Evolutionary conservation across 257 asterid genomes (phyloP).

Genomic region (Rauvolfia tetraphylla): DNA sequence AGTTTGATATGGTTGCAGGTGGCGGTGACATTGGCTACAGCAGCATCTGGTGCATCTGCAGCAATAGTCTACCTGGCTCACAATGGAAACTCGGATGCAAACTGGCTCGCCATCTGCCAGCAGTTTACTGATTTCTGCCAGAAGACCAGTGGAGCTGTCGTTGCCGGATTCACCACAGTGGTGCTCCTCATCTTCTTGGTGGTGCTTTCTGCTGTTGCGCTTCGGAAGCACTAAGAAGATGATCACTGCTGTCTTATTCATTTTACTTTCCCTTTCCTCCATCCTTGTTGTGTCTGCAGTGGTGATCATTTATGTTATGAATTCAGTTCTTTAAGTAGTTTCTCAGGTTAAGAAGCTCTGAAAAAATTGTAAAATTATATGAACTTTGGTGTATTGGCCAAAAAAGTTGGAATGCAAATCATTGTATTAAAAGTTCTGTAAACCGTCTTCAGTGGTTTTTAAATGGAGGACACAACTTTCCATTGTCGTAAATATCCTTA

Average conservation of each 20-base stretch:
- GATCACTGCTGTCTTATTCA: not conserved
- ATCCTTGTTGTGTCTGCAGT: not conserved
- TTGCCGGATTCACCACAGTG: constrained; percentile 43
- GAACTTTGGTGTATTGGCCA: not conserved
- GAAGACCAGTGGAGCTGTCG: constrained; percentile 48
- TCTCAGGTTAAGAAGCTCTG: not conserved
- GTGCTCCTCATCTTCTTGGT: constrained; percentile 40
- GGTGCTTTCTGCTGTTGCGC: constrained; percentile 50
- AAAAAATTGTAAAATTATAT: not conserved
- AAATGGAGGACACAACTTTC: not conserved
- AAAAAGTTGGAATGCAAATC: not conserved
- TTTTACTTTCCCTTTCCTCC: not conserved
- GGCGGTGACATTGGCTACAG: constrained; percentile 44
- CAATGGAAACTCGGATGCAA: constrained; percentile 52
- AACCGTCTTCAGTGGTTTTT: not conserved
- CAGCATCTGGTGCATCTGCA: constrained; percentile 58
- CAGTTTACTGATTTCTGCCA: constrained; percentile 60
- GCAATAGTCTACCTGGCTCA: constrained; percentile 77
- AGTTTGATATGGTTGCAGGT: constrained; percentile 34
- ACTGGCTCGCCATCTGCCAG: constrained; percentile 67
- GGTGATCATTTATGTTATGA: not conserved
- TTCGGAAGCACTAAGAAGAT: constrained; percentile 31
- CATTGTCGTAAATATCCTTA: too few species aligned
- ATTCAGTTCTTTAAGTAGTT: not conserved
- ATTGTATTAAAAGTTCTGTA: not conserved